Base-by-base conservation (phyloP, 768 basidiomycete species). In the Sarcodon sp. region DNA sequence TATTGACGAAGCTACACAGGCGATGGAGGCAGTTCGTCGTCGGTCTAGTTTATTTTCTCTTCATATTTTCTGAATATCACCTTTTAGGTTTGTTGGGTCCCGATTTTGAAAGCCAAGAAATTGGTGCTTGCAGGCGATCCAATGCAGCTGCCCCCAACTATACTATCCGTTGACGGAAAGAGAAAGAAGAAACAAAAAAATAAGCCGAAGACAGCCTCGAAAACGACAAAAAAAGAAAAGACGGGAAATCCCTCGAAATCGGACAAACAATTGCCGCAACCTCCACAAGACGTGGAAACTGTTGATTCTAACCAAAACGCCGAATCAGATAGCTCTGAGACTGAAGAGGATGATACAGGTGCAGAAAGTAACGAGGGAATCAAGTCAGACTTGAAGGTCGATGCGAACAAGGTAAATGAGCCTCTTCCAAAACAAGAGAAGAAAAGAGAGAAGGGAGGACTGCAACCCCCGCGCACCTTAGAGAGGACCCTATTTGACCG, bases 1-100 rank as follows among this genome's bases (percentile, higher is more conserved):
- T 43, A 93, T 99, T 47, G 96, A 99, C 55, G 96, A 99, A 66
- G 96, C 96, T 0, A 97, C 96, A 0, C 96, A 98, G 62, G 94
- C 93, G 3, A 59, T 96, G 11, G 94, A 99, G 66, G 90, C 92
- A 18, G 92, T 92, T 59, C 50, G 77, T 61, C 6, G 10, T 43
- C 18, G 9, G 7, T 10, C 47, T 32, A 34, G 31, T n/a, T 18
- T 8, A 44, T 11, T 33, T 18, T 35, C 35, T 1, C 32, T 35
- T 11, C 43, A 15, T 12, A 33, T 49, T 15, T 21, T 33, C 1
- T 32, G n/a, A 43, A 33, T 47, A 10, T 45, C 31, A 33, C 11
- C 9, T 34, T 32, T 9, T 47, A 85, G 84, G 83, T 84, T 4
- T 97, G 92, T 65, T 97, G 94, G 92, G 77, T 98, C 33, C 93